Evolutionary conservation across 768 basidiomycete species (phyloP), one percentile per base, ranked within the genome.

Genomic region (Saitozyma podzolica): DNA sequence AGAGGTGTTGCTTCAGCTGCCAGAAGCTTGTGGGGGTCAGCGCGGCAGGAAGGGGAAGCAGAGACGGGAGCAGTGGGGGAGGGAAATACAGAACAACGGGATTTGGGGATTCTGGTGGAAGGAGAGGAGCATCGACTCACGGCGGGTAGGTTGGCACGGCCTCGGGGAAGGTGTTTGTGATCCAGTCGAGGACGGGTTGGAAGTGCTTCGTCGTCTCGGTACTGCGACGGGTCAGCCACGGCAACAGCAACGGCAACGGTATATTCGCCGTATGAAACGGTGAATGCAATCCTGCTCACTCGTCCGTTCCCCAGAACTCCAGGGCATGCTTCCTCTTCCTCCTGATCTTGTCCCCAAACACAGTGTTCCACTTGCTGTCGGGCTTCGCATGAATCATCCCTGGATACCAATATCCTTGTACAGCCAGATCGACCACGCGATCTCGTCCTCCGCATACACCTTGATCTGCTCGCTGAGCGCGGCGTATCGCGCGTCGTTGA

Each of bases 341-440:
- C 17, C 45, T 41, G 41, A 57, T 57, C 17, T 41, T 16, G 29
- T 57, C 56, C 5, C 17, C 41, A 19, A 57, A 57, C 14, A 43
- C 19, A 1, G 56, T 43, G 42, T 47, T 57, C 56, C 56, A 57
- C 39, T n/a, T 43, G 43, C 45, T 86, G 20, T 86, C 84, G n/a
- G 81, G 83, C 29, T 84, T 83, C 69, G 87, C 82, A 78, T 88
- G 85, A 39, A 88, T 87, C 88, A 91, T 90, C 39, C 89, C 80
- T 89, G 87, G 82, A 87, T 39, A n/a, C 66, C 65, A 13, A 63
- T 55, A 62, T 64, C 75, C 89, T 91, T 78, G 85, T 89, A 91
- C 19, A 89, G 80, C 90, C 90, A 91, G 81, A 91, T 91, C 0
- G 87, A 87, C 89, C 89, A 90, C n/a, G 50, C 52, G 8, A 65